A percentile compares a stretch with the other conserved stretches of the same genome.
phyloP scores from a whole-genome alignment of 257 asterid species.

The Leptodermis oblonga region DNA sequence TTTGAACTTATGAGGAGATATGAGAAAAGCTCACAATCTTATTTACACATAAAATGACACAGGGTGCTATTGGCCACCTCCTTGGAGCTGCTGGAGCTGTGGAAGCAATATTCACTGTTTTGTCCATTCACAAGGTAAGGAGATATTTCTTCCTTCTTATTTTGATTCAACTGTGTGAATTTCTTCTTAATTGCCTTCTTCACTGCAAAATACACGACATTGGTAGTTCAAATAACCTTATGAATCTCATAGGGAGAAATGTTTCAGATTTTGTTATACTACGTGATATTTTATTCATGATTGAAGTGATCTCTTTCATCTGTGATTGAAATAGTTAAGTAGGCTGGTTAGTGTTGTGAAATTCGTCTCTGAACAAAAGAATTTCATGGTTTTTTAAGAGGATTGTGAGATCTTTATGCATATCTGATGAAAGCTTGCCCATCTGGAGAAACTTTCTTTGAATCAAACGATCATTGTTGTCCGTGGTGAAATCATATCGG shows the following conservation, averaged over 20 bases:
- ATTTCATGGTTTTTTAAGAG: background rate
- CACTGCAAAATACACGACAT: background rate
- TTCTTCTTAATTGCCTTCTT: background rate
- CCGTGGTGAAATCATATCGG: background rate
- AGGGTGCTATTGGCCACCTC: conserved; percentile 97
- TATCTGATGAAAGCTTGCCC: background rate
- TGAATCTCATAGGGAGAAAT: background rate
- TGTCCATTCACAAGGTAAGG: conserved; percentile 80
- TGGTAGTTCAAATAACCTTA: background rate
- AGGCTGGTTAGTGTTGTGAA: background rate
- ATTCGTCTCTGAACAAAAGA: background rate
- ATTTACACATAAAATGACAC: background rate
- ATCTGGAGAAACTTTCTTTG: background rate
- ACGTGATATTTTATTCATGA: background rate
- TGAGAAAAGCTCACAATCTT: background rate
- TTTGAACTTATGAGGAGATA: background rate
- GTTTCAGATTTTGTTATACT: background rate
- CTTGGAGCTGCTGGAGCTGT: conserved; percentile 99
- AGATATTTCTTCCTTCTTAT: background rate
- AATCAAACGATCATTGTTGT: background rate
- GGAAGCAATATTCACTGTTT: conserved; percentile 72
- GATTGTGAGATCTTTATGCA: background rate
- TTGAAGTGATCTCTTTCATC: background rate
- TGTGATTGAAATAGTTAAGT: background rate
- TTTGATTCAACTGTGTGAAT: background rate